Evolutionary conservation across 768 basidiomycete species (phyloP).

Genomic region (Panaeolus cyanescens): DNA sequence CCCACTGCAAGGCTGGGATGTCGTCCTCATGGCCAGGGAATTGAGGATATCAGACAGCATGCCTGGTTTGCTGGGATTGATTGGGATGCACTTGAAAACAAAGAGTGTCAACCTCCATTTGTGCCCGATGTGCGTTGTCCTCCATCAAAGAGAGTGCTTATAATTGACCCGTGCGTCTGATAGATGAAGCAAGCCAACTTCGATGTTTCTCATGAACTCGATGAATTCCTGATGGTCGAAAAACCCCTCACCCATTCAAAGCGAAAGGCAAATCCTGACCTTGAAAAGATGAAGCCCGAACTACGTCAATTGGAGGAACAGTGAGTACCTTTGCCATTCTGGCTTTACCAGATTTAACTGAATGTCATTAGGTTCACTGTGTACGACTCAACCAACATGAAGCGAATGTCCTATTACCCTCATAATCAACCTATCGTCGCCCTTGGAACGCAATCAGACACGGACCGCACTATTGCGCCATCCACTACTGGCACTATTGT

Average conservation of each 20-base stretch:
- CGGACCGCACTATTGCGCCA: conserved; percentile 42
- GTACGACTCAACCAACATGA: conserved; percentile 78
- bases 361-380: conserved; percentile 69
- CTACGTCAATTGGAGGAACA: conserved; percentile 92
- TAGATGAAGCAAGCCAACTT: conserved; percentile 98
- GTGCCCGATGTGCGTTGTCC: conserved; percentile 81
- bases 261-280: conserved; percentile 83
- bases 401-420: conserved; percentile 85
- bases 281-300: conserved; percentile 90
- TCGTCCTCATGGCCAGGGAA: conserved; percentile 62
- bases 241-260: conserved; percentile 96
- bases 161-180: conserved; percentile 6
- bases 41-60: conserved; percentile 78
- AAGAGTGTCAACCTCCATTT: conserved; percentile 77
- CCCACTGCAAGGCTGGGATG: conserved; percentile 81
- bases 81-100: conserved; percentile 78
- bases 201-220: conserved; percentile 95
- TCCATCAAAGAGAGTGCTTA: neutral
- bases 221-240: conserved; percentile 96
- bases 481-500: conserved; percentile 44
- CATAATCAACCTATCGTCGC: conserved; percentile 67
- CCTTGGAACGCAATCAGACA: conserved; percentile 42
- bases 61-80: conserved; percentile 85
- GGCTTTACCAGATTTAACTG: conserved; percentile 2
- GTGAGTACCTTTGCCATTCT: conserved; percentile 43